Evolutionary conservation across 2,329 filamentous ascomycete species (phyloP).

Genomic region (Coccinonectria pachysandricola): DNA sequence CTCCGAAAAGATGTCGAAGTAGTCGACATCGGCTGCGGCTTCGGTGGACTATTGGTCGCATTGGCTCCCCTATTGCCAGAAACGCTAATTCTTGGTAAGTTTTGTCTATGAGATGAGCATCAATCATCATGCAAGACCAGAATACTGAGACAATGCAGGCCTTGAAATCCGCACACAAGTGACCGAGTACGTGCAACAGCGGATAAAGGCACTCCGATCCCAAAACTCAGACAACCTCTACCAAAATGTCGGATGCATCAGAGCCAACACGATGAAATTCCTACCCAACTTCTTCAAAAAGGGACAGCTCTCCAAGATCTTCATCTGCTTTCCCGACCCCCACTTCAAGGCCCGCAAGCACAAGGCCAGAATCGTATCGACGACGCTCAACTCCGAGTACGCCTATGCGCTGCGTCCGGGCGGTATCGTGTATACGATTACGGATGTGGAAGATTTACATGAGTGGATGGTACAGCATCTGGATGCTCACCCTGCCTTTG

Average conservation of each 20-base stretch:
- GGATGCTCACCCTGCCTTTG: conserved; percentile 66
- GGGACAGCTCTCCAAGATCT: conserved; percentile 76
- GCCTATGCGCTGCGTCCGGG: conserved; percentile 76
- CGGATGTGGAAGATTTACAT: conserved; percentile 90
- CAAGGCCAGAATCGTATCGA: conserved; percentile 88
- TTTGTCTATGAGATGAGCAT: conserved; percentile 1
- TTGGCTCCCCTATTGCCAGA: conserved; percentile 73
- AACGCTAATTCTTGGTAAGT: conserved; percentile 68
- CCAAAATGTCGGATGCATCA: conserved; percentile 80
- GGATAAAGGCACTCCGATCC: conserved; percentile 68
- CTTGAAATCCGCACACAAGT: conserved; percentile 91
- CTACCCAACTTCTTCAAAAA: conserved; percentile 92
- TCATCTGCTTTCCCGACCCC: conserved; percentile 96
- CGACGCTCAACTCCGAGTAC: conserved; percentile 84
- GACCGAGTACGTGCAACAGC: conserved; percentile 80
- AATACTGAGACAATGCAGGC: conserved; percentile 36
- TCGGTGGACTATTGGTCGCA: conserved; percentile 81
- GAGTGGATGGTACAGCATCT: conserved; percentile 89
- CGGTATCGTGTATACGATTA: conserved; percentile 90
- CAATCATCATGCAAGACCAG: neutral
- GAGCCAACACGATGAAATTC: conserved; percentile 98
- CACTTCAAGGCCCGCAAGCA: conserved; percentile 98
- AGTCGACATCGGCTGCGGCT: conserved; percentile 94
- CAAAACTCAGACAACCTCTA: conserved; percentile 52
- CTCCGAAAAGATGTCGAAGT: conserved; percentile 65